Evolutionary conservation across 1,284 basidiomycete species (phyloP), one percentile per base, ranked within the genome.

Genomic region (Schizopora paradoxa): DNA sequence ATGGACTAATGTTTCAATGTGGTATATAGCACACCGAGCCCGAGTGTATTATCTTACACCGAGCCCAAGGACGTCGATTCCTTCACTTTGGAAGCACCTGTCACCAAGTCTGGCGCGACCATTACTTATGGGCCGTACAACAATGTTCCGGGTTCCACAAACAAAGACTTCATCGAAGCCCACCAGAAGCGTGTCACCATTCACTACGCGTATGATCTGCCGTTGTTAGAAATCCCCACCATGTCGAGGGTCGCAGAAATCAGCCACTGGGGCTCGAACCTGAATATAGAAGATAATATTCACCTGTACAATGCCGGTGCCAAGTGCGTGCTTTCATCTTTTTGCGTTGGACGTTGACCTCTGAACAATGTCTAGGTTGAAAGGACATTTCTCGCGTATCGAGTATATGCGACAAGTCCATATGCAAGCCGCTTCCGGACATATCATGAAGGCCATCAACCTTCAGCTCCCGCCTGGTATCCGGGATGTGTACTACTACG

Each of bases 201-300:
- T 3, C 91, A 96, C 59, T 99, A 91, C 66, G 71, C 75, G 55
- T 83, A 86, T 51, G 86, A 86, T 26, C 72, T 79, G 45, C 91
- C 95, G 0, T 77, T 96, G 33, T 64, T 93, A 10, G 82, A 90
- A 51, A 70, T 96, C 45, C 74, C 74, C 16, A 79, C 73, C 22
- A 74, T 95, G 37, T 74, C 80, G 47, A 82, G 96, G 36, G 62
- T 75, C 0, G 92, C 87, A 2, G 93, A 99, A 67, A 82, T 99
- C 55, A 93, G 90, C 52, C 95, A 99, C 63, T 99, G 95, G 96
- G 93, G 94, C 33, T 81, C 83, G 41, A 97, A 95, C 63, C 65
- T 99, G 33, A 95, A 96, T 59, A 85, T 95, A 37, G 79, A 97
- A 63, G 94, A 99, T 65, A 79, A 88, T 38, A 79, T 97, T 51